Conservation (phyloP, 2,329 filamentous ascomycete species). For the Xylaria sp. region DNA sequence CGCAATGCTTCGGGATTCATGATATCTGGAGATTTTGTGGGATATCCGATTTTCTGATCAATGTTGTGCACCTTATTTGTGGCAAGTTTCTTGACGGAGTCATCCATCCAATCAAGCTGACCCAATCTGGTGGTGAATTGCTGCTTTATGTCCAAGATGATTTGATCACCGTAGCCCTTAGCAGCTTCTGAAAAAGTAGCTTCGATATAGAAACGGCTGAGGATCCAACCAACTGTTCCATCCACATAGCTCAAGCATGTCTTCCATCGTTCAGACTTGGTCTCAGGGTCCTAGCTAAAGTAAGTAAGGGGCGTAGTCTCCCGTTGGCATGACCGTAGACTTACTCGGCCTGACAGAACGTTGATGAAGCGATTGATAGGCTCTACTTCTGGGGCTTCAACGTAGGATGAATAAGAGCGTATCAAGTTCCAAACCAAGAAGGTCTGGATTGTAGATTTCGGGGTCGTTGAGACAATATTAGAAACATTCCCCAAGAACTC, state of each 20-base stretch:
- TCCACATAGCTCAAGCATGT: slow-evolving; percentile 71
- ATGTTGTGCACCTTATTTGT: slow-evolving; percentile 73
- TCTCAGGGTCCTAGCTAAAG: slow-evolving; percentile 63
- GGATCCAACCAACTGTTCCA: slow-evolving; percentile 70
- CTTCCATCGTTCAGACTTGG: slow-evolving; percentile 73
- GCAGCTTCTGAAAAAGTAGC: slow-evolving; percentile 74
- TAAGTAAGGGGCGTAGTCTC: slow-evolving; percentile 11
- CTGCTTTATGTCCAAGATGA: slow-evolving; percentile 76
- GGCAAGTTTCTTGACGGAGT: slow-evolving; percentile 66
- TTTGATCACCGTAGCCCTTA: slow-evolving; percentile 73
- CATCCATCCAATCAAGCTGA: slow-evolving; percentile 67
- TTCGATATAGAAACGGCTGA: slow-evolving; percentile 77
- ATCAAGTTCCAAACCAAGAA: slow-evolving; percentile 75
- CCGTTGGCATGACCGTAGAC: slow-evolving; percentile 18
- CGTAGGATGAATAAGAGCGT: slow-evolving; percentile 60
- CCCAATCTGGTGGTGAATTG: slow-evolving; percentile 65
- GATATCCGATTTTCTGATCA: slow-evolving; percentile 73
- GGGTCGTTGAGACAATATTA: slow-evolving; percentile 63
- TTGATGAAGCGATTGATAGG: slow-evolving; percentile 71
- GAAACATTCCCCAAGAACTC: slow-evolving; percentile 69
- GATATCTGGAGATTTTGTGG: slow-evolving; percentile 69
- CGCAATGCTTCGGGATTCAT: slow-evolving; percentile 64
- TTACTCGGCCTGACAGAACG: slow-evolving; percentile 66
- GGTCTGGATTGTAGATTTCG: slow-evolving; percentile 66
- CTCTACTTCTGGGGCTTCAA: slow-evolving; percentile 70